These are phyloP conservation scores for Paraglomus brasilianum DNA, from an alignment of 192 early-diverging fungal genomes.

Conservation along the genomic window DNA sequence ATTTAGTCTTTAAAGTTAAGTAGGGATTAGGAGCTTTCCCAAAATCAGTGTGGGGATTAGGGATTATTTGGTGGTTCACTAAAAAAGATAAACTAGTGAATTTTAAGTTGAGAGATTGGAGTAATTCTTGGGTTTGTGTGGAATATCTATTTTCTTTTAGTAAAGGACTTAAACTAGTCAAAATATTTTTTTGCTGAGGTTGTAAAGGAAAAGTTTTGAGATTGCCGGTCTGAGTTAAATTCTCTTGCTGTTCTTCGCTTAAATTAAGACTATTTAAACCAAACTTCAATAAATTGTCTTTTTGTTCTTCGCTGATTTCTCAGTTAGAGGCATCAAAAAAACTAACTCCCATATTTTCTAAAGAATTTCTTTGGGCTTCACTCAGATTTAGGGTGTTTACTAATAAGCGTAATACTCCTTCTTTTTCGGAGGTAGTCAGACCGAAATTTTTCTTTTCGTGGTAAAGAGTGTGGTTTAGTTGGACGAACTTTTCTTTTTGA, in stretches of 20 bases:
- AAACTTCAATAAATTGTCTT: constrained; percentile 5
- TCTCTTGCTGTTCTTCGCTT: not conserved
- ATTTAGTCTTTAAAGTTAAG: constrained; percentile 9
- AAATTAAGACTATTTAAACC: not conserved
- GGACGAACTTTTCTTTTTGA: not conserved
- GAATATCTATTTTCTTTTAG: constrained; percentile 17
- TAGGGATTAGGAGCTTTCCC: not conserved
- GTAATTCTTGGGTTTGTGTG: no score
- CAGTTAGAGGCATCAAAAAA: constrained; percentile 9
- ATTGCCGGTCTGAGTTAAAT: not conserved
- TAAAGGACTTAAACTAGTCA: constrained; percentile 1
- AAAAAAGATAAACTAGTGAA: no score
- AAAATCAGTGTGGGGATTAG: not conserved
- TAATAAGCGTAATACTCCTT: not conserved
- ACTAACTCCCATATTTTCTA: constrained; percentile 18
- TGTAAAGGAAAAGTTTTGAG: not conserved
- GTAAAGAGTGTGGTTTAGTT: not conserved
- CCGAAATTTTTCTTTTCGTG: not conserved
- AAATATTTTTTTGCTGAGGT: constrained; percentile 17
- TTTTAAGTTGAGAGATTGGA: no score
- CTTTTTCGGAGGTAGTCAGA: not conserved
- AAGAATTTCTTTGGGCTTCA: not conserved
- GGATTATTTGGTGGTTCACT: not conserved
- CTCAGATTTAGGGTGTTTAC: not conserved
- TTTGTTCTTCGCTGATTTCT: not conserved